A percentile compares a stretch with the other conserved stretches of the same genome.
phyloP scores from a whole-genome alignment of 2,329 filamentous ascomycete genomes.

The Thermomyces lanuginosus region DNA sequence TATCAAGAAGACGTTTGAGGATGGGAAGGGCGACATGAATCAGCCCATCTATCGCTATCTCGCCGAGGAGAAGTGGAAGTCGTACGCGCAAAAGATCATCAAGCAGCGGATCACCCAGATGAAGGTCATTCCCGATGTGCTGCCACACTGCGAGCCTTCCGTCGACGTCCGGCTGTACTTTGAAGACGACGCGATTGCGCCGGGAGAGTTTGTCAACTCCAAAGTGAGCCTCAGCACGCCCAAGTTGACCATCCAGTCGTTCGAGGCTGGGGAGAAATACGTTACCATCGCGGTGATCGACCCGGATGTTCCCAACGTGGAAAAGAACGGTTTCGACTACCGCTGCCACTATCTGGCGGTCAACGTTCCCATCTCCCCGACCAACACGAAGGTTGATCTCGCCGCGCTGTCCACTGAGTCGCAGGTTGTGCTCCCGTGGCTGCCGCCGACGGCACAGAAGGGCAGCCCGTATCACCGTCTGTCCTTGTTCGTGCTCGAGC shows the following conservation, averaged over 20 bases:
- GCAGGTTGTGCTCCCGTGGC: constrained; percentile 63
- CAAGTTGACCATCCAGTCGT: constrained; percentile 67
- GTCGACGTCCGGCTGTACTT: constrained; percentile 74
- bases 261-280: constrained; percentile 63
- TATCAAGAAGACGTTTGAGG: constrained; percentile 87
- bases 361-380: constrained; percentile 50
- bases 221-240: constrained; percentile 56
- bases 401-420: constrained; percentile 41
- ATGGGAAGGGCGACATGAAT: constrained; percentile 80
- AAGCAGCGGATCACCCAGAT: constrained; percentile 77
- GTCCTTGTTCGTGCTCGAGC: constrained; percentile 67
- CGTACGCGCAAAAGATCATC: constrained; percentile 62
- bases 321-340: constrained; percentile 58
- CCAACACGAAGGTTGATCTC: constrained; percentile 47
- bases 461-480: constrained; percentile 83
- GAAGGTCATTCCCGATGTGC: constrained; percentile 71
- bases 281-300: constrained; percentile 77
- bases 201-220: constrained; percentile 65
- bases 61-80: constrained; percentile 72
- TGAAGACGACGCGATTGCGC: constrained; percentile 49
- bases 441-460: constrained; percentile 74
- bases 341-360: constrained; percentile 77
- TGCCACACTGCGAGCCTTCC: constrained; percentile 60
- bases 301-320: constrained; percentile 69
- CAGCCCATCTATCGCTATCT: constrained; percentile 92